Percentiles rank a stretch among this genome's conserved stretches.
Conservation (phyloP, 169 alveolate species). For the Nephromyces sp. region DNA sequence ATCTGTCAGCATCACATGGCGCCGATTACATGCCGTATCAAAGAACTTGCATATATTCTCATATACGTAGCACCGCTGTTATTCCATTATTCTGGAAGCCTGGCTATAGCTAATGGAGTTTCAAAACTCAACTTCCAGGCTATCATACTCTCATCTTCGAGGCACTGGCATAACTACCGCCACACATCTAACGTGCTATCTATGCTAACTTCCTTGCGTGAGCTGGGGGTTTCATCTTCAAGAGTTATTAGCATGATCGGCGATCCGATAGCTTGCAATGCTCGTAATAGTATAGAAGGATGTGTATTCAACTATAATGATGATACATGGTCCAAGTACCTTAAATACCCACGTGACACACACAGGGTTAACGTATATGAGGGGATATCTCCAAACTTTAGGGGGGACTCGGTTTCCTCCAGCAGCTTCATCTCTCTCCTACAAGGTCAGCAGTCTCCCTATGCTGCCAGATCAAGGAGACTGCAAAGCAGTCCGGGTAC, state of each 20-base stretch:
- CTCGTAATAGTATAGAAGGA: not conserved
- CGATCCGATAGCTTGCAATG: not conserved
- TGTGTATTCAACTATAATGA: no score
- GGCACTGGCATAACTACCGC: slow-evolving; percentile 72
- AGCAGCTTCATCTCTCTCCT: not conserved
- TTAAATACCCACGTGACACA: not conserved
- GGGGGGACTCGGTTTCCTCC: not conserved
- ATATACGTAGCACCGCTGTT: no score
- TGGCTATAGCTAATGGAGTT: no score
- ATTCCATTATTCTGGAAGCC: no score
- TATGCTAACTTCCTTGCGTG: slow-evolving; percentile 55
- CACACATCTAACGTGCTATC: slow-evolving; percentile 69
- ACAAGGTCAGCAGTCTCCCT: not conserved
- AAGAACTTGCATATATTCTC: no score
- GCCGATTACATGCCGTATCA: no score
- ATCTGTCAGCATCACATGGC: no score
- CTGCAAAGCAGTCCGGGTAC: not conserved
- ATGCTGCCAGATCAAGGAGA: not conserved
- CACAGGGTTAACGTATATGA: not conserved
- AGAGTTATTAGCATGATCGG: not conserved
- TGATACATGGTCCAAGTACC: no score
- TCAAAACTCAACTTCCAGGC: no score
- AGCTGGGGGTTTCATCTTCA: slow-evolving; percentile 49
- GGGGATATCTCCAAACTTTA: not conserved
- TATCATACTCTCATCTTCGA: slow-evolving; percentile 65